Base-by-base conservation (phyloP, 106 monocot genomes). In the Dendrobium huoshanense region DNA sequence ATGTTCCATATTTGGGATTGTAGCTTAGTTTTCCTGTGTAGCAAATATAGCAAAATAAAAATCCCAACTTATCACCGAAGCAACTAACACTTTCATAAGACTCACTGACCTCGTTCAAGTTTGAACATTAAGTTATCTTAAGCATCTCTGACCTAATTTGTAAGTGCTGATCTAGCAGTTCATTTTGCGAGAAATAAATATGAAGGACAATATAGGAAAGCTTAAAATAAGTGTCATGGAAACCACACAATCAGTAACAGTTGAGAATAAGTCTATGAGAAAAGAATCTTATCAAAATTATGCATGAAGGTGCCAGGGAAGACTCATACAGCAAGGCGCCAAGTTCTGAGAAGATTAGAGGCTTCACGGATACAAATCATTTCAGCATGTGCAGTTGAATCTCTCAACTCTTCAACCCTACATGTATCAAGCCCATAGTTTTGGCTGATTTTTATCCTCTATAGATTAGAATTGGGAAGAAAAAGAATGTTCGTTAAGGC, bases 301-400 rank as follows among this genome's bases (percentile, higher is more conserved):
- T 47, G 15, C 31, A 4, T 45, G 24, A 83, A 49, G 48, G 25
- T 8, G 77, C 5, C 42, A 73, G 11, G 29, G 6, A 4, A 55
- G 49, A 78, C 24, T 72, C 10, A 56, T 96, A 96, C 96, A 82
- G 90, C 82, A 64, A 96, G 87, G 73, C 96, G 94, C 96, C 96
- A 96, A 22, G 87, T 89, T 73, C 81, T 75, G 40, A 96, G 94
- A 86, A 86, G 29, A 77, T 83, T 94, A 79, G 96, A 96, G 16
- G 96, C 96, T 82, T 96, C 91, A 15, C 90, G 85, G 75, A 96
- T 96, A 68, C 96, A 96, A 79, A 94, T 89, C 88, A 96, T 94
- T 85, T 96, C 96, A 67, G 96, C 96, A 90, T 96, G 96, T 25
- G 96, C 94, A 51, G 96, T 96, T 77, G 96, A 94, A 85, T 96